Conservation (phyloP, 805 yeast species). For the Zygosaccharomyces siamensis region DNA sequence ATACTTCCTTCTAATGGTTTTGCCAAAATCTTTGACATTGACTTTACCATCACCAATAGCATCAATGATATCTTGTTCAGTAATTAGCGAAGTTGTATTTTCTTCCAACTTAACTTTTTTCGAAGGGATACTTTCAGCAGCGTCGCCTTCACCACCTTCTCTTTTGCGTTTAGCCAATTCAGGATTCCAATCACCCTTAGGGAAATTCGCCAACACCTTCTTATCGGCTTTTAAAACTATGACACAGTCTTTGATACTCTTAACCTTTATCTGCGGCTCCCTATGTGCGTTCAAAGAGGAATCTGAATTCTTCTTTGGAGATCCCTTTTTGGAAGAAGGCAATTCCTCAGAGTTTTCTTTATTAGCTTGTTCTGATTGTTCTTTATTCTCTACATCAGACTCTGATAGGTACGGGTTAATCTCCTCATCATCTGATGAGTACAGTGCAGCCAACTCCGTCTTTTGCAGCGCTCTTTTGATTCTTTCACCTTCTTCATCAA, state of each 20-base stretch:
- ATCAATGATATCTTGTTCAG: slow-evolving; percentile 65
- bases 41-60: slow-evolving; percentile 43
- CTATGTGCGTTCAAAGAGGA: slow-evolving; percentile 14
- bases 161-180: slow-evolving; percentile 35
- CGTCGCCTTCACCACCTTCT: slow-evolving; percentile 14
- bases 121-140: slow-evolving; percentile 28
- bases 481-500: slow-evolving; percentile 87
- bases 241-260: slow-evolving; percentile 47
- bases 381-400: slow-evolving; percentile 57
- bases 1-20: slow-evolving; percentile 51
- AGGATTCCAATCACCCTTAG: slow-evolving; percentile 84
- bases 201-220: slow-evolving; percentile 58
- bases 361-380: slow-evolving; percentile 37
- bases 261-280: slow-evolving; percentile 40
- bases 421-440: slow-evolving; percentile 83
- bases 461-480: slow-evolving; percentile 77
- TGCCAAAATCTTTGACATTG: slow-evolving; percentile 55
- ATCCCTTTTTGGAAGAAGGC: slow-evolving; percentile 18
- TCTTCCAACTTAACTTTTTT: slow-evolving; percentile 41
- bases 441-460: slow-evolving; percentile 71
- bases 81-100: slow-evolving; percentile 40
- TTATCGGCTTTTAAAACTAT: slow-evolving; percentile 63
- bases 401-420: slow-evolving; percentile 77
- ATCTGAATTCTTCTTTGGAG: slow-evolving; percentile 24
- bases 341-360: slow-evolving; percentile 32